Evolutionary conservation across 164 flowering plant species (phyloP).

Genomic region (Annona squamosa): DNA sequence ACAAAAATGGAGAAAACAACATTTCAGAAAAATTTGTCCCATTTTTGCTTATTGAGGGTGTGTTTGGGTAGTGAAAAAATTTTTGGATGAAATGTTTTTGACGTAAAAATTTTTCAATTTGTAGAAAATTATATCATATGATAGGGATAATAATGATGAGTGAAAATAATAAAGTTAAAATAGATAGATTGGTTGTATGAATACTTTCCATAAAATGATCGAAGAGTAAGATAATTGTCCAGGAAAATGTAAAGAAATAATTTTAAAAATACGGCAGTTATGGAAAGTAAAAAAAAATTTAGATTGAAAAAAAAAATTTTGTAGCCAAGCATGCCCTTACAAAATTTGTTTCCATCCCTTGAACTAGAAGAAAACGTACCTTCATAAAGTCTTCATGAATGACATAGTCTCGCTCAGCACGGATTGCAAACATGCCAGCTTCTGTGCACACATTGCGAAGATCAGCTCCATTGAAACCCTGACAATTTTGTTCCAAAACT

Average conservation of each 20-base stretch:
- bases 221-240: too few relatives aligned
- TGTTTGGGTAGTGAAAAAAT: neutral
- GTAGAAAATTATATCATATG: too few relatives aligned
- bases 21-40: neutral
- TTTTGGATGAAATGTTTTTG: too few relatives aligned
- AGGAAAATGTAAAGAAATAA: too few relatives aligned
- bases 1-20: neutral
- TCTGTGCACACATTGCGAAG: constrained; percentile 94
- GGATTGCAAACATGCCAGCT: constrained; percentile 97
- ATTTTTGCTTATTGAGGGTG: neutral
- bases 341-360: neutral
- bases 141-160: too few relatives aligned
- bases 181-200: too few relatives aligned
- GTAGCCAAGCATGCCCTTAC: neutral
- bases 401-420: constrained; percentile 92
- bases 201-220: too few relatives aligned
- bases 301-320: neutral
- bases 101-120: too few relatives aligned
- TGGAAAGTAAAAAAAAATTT: neutral
- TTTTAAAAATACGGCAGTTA: too few relatives aligned
- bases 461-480: constrained; percentile 99
- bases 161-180: too few relatives aligned
- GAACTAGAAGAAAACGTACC: constrained; percentile 31
- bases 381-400: constrained; percentile 99
- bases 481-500: neutral